These are phyloP conservation scores for Pyrenula aspistea DNA, from an alignment of 495 filamentous ascomycete genomes.

Conservation along the genomic window DNA sequence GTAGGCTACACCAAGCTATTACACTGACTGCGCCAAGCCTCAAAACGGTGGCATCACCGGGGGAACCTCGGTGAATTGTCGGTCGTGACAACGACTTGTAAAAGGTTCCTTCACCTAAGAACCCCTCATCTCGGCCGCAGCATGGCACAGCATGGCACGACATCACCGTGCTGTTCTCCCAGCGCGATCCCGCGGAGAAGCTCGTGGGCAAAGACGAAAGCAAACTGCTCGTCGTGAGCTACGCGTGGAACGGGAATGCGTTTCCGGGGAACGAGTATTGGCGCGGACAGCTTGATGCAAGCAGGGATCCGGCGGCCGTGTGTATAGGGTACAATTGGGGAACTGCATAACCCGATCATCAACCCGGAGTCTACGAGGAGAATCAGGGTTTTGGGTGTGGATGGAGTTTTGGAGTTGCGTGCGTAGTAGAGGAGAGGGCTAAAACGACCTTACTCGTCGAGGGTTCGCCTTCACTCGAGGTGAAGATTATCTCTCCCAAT, in stretches of 20 bases:
- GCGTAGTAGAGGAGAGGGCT: too few relatives aligned
- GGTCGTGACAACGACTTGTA: too few relatives aligned
- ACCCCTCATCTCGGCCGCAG: not conserved
- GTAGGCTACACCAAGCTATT: too few relatives aligned
- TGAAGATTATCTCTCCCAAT: too few relatives aligned
- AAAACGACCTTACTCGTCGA: too few relatives aligned
- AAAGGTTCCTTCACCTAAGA: not conserved
- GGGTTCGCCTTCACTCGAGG: too few relatives aligned
- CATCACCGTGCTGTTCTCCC: conserved; percentile 15
- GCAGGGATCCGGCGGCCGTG: conserved; percentile 23
- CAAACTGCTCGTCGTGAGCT: conserved; percentile 22
- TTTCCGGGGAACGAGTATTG: conserved; percentile 28
- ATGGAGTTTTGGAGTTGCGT: too few relatives aligned
- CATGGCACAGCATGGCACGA: not conserved
- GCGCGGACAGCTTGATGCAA: conserved; percentile 7
- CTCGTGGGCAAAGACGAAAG: conserved; percentile 4
- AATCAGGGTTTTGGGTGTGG: not conserved
- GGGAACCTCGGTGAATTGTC: too few relatives aligned
- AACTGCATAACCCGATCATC: conserved; percentile 21
- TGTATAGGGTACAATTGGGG: conserved; percentile 23
- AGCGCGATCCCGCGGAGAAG: conserved; percentile 18
- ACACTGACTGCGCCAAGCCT: too few relatives aligned
- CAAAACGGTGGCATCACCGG: too few relatives aligned
- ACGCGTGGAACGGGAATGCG: conserved; percentile 25
- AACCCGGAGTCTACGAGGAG: not conserved